These are phyloP conservation scores for Debaryomyces castellii DNA, from an alignment of 805 yeast species.

Conservation along the genomic window DNA sequence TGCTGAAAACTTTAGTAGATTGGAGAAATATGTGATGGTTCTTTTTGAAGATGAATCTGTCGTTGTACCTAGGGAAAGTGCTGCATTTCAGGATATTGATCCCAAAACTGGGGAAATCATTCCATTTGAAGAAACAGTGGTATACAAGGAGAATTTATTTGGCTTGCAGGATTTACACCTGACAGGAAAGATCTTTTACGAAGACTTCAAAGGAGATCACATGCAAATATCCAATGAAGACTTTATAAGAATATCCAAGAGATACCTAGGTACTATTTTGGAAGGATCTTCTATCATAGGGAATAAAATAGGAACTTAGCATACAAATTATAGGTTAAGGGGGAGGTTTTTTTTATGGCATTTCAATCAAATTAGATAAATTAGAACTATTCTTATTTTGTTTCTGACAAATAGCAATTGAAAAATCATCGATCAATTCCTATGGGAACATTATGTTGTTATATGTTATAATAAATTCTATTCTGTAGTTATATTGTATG, in stretches of 20 bases:
- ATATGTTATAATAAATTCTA: too few species aligned
- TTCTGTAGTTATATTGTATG: too few species aligned
- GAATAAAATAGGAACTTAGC: too few species aligned
- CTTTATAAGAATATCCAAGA: conserved; percentile 40
- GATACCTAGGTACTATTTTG: conserved; percentile 38
- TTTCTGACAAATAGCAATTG: too few species aligned
- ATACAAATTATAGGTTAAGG: too few species aligned
- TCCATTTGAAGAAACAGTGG: conserved; percentile 47
- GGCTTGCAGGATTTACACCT: conserved; percentile 55
- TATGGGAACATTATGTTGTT: too few species aligned
- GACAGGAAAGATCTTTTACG: conserved; percentile 45
- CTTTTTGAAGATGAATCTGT: conserved; percentile 64
- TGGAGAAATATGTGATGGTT: conserved; percentile 59
- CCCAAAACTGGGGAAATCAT: conserved; percentile 38
- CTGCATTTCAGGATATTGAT: conserved; percentile 62
- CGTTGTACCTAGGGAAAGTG: conserved; percentile 69
- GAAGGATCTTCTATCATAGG: too few species aligned
- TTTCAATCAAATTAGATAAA: too few species aligned
- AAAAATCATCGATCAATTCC: too few species aligned
- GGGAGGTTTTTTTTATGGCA: too few species aligned
- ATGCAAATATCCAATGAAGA: conserved; percentile 62
- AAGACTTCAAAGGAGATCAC: conserved; percentile 56
- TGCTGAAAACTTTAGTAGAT: conserved; percentile 36
- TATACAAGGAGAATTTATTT: conserved; percentile 55
- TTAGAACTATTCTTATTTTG: too few species aligned